A percentile compares a stretch with the other conserved stretches of the same genome.
Conservation (phyloP, 1,139 yeast genomes). For the Lodderomyces oxycetoniae region DNA sequence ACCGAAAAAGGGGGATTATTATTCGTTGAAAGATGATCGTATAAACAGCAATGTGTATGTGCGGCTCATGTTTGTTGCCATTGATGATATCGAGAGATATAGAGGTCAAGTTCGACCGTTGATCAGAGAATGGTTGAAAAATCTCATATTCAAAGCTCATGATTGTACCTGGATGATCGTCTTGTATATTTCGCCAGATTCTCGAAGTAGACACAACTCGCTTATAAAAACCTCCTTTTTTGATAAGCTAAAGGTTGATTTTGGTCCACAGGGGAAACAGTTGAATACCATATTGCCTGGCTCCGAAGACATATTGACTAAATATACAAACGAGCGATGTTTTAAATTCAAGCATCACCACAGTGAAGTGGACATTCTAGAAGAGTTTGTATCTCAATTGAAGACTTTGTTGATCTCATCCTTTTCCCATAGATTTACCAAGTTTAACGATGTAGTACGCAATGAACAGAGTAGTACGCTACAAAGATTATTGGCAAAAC, state of each 20-base stretch:
- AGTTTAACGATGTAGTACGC: constrained; percentile 33
- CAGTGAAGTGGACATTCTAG: constrained; percentile 46
- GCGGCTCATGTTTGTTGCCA: constrained; percentile 64
- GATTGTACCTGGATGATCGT: constrained; percentile 63
- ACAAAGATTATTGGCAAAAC: constrained; percentile 16
- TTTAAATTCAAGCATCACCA: constrained; percentile 39
- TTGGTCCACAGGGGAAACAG: constrained; percentile 46
- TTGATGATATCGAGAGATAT: constrained; percentile 67
- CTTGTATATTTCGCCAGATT: constrained; percentile 46
- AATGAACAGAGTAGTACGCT: constrained; percentile 18
- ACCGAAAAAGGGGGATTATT: constrained; percentile 25
- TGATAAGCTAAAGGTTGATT: constrained; percentile 66
- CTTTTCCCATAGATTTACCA: constrained; percentile 40
- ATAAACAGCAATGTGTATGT: constrained; percentile 43
- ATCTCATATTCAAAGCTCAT: constrained; percentile 34
- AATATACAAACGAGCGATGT: constrained; percentile 24
- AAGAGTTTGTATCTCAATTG: constrained; percentile 38
- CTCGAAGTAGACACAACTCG: constrained; percentile 38
- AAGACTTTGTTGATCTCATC: constrained; percentile 54
- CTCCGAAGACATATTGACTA: constrained; percentile 11
- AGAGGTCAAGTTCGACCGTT: constrained; percentile 76
- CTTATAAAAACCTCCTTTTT: constrained; percentile 51
- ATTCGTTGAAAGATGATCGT: constrained; percentile 14
- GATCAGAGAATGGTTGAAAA: constrained; percentile 72
- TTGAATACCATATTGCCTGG: constrained; percentile 16